Percentiles rank a stretch among this genome's conserved stretches.
Evolutionary conservation across 305 asterid genomes (phyloP).

Genomic region (Striga hermonthica): DNA sequence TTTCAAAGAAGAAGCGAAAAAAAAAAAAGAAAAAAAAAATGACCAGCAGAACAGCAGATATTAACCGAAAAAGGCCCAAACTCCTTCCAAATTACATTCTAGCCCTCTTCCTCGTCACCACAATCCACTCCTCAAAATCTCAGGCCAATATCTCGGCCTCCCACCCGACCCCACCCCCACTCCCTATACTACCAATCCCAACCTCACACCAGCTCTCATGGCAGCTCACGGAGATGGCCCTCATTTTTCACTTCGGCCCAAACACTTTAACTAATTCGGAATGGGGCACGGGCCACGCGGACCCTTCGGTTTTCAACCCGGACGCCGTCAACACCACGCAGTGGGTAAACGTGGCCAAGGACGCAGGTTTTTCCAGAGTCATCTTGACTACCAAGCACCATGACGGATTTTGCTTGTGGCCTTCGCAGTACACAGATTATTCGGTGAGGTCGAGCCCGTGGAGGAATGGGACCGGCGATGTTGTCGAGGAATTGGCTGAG

Average conservation of each 20-base stretch:
- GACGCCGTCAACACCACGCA: conserved; percentile 64
- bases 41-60: conserved; percentile 16
- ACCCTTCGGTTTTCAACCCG: conserved; percentile 76
- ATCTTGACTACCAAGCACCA: conserved; percentile 84
- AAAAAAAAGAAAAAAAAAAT: conserved; percentile 14
- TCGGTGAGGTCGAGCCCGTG: conserved; percentile 79
- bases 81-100: conserved; percentile 5
- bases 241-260: conserved; percentile 84
- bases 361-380: conserved; percentile 59
- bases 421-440: conserved; percentile 77
- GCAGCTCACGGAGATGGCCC: conserved; percentile 84
- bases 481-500: conserved; percentile 59
- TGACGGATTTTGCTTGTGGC: conserved; percentile 96
- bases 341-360: conserved; percentile 77
- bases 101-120: conserved; percentile 21
- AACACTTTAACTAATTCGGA: conserved; percentile 80
- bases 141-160: conserved; percentile 31
- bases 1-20: not conserved
- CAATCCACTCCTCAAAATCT: conserved; percentile 24
- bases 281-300: conserved; percentile 86
- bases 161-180: conserved; percentile 60
- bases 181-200: conserved; percentile 85
- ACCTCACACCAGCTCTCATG: conserved; percentile 70
- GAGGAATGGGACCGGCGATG: conserved; percentile 82
- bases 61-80: conserved; percentile 2